Conservation (phyloP, 345 rosid species). For the Populus davidiana region DNA sequence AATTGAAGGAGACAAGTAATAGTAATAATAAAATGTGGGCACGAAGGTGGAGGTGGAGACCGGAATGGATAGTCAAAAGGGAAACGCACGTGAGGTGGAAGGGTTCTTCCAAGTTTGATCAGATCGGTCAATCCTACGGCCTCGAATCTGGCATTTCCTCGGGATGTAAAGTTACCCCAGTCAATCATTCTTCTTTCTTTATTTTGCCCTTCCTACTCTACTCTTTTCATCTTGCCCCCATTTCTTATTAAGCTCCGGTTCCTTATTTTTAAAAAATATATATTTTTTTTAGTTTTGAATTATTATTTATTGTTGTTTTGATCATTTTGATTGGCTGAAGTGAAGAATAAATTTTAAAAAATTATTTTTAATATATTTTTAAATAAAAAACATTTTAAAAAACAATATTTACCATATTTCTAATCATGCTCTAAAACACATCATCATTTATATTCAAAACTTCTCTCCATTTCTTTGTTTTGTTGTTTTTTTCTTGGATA, state of each 20-base stretch:
- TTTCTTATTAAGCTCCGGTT: too few relatives aligned
- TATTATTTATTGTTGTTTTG: too few relatives aligned
- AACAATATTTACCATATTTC: fast-evolving
- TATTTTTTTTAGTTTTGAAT: too few relatives aligned
- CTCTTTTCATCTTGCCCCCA: not conserved
- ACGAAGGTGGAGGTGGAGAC: conserved; percentile 5
- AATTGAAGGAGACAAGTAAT: not conserved
- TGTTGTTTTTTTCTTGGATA: too few relatives aligned
- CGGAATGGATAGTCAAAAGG: conserved; percentile 12
- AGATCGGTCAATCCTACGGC: conserved; percentile 37
- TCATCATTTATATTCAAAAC: too few relatives aligned
- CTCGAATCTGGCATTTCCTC: conserved; percentile 31
- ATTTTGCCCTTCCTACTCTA: not conserved
- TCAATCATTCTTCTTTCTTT: conserved; percentile 20
- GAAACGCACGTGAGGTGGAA: conserved; percentile 41
- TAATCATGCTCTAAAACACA: fast-evolving
- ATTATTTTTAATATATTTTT: too few relatives aligned
- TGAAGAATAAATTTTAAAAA: too few relatives aligned
- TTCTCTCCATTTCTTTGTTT: fast-evolving
- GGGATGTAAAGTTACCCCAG: conserved; percentile 21
- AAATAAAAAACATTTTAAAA: too few relatives aligned
- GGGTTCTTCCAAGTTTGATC: not conserved
- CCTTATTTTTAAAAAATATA: too few relatives aligned
- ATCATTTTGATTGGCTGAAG: too few relatives aligned
- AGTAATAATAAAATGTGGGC: not conserved